Percentiles rank a stretch among this genome's conserved stretches.
phyloP scores from a whole-genome alignment of 2,329 filamentous ascomycete species.

The Acrocalymma vagum region DNA sequence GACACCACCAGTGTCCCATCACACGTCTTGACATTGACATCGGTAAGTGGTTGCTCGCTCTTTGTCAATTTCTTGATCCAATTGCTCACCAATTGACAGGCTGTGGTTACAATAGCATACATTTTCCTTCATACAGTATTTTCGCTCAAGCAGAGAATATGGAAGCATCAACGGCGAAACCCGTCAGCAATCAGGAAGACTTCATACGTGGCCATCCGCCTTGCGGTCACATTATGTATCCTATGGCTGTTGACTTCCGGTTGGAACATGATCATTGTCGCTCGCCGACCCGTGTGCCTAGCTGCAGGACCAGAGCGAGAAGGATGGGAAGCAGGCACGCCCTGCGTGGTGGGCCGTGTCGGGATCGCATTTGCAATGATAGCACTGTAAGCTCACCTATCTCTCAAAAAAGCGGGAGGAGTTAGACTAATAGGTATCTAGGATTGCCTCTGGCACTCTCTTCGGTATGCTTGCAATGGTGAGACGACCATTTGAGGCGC shows the following conservation, averaged over 20 bases:
- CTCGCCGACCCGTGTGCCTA: slow-evolving; percentile 45
- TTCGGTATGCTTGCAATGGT: slow-evolving; percentile 44
- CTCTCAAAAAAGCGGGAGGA: not conserved
- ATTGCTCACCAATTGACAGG: slow-evolving; percentile 31
- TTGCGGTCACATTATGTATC: slow-evolving; percentile 39
- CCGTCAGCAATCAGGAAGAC: slow-evolving; percentile 35
- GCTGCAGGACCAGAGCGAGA: slow-evolving; percentile 24
- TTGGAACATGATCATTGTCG: slow-evolving; percentile 50
- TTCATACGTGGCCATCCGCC: slow-evolving; percentile 42
- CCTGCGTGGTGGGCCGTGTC: slow-evolving; percentile 38
- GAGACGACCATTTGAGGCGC: slow-evolving; percentile 48
- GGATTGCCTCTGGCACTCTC: slow-evolving; percentile 38
- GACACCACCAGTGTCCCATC: slow-evolving; percentile 34
- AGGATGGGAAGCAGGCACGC: slow-evolving; percentile 43
- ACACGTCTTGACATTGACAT: slow-evolving; percentile 39
- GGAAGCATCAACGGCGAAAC: slow-evolving; percentile 33
- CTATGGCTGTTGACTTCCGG: slow-evolving; percentile 49
- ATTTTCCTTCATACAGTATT: slow-evolving; percentile 44
- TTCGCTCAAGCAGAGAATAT: slow-evolving; percentile 40
- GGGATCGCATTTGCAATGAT: slow-evolving; percentile 42
- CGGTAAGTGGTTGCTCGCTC: slow-evolving; percentile 29
- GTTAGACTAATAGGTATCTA: slow-evolving; percentile 15
- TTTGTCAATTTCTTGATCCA: slow-evolving; percentile 2
- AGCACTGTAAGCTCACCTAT: slow-evolving; percentile 35
- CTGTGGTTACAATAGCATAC: slow-evolving; percentile 43